A percentile compares a stretch with the other conserved stretches of the same genome.
Conservation (phyloP, 805 yeast species). For the Priceomyces castillae region DNA sequence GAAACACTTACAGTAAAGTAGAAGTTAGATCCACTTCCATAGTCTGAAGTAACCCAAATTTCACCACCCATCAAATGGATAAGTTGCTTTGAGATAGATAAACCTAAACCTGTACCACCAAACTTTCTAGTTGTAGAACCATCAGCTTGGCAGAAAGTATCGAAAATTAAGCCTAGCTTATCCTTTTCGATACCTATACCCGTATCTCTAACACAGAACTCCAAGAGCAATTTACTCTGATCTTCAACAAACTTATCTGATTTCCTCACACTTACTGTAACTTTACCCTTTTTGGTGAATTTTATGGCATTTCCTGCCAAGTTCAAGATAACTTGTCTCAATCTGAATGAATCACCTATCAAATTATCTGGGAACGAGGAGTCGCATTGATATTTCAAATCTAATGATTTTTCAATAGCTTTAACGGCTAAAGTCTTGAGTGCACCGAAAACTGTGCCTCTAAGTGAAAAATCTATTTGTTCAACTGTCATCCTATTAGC, state of each 20-base stretch:
- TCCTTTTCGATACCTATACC: constrained; percentile 89
- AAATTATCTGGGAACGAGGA: constrained; percentile 83
- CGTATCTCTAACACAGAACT: constrained; percentile 85
- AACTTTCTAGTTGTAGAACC: constrained; percentile 90
- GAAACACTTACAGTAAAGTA: constrained; percentile 79
- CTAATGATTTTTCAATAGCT: constrained; percentile 82
- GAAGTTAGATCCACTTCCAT: constrained; percentile 80
- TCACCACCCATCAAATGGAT: constrained; percentile 93
- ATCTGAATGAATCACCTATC: constrained; percentile 85
- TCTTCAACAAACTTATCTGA: constrained; percentile 32
- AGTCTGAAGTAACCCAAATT: constrained; percentile 82
- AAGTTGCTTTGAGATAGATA: constrained; percentile 81
- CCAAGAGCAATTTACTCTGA: constrained; percentile 52
- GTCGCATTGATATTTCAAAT: constrained; percentile 77
- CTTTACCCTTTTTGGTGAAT: constrained; percentile 81
- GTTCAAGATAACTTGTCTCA: constrained; percentile 82
- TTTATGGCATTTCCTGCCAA: constrained; percentile 89
- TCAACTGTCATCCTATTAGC: constrained; percentile 93
- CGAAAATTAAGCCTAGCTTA: constrained; percentile 80
- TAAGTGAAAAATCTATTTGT: constrained; percentile 77
- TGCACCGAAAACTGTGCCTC: constrained; percentile 90
- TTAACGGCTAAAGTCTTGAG: constrained; percentile 85
- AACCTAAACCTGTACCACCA: constrained; percentile 90
- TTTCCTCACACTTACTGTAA: constrained; percentile 68
- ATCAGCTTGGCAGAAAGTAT: constrained; percentile 90